Percentiles rank a stretch among this genome's conserved stretches.
Evolutionary conservation across 495 filamentous ascomycete species (phyloP).

Genomic region (Lasiosphaeria miniovina): DNA sequence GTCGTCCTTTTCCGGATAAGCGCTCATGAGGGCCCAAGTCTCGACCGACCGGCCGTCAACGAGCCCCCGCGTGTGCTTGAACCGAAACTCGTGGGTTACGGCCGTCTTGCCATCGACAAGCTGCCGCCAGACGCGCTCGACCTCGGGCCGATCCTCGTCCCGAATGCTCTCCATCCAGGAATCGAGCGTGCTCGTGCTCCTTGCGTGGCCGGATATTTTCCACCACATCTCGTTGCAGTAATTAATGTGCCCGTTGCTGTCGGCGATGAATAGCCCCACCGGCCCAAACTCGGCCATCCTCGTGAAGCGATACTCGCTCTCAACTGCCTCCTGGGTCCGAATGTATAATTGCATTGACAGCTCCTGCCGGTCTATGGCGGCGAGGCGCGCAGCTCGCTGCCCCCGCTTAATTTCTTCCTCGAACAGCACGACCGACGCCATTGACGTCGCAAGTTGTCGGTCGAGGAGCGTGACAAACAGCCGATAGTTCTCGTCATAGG

Average conservation of each 20-base stretch:
- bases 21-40: slow-evolving; percentile 69
- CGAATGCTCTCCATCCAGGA: slow-evolving; percentile 66
- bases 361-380: slow-evolving; percentile 62
- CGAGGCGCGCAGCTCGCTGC: slow-evolving; percentile 61
- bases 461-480: slow-evolving; percentile 68
- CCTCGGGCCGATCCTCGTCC: slow-evolving; percentile 54
- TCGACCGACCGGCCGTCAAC: slow-evolving; percentile 56
- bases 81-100: slow-evolving; percentile 64
- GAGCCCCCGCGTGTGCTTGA: slow-evolving; percentile 59
- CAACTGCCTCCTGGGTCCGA: slow-evolving; percentile 63
- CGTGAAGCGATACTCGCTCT: slow-evolving; percentile 70
- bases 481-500: slow-evolving; percentile 67
- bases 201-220: slow-evolving; percentile 59
- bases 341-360: slow-evolving; percentile 64
- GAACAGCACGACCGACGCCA: slow-evolving; percentile 69
- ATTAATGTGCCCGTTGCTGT: slow-evolving; percentile 57
- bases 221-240: slow-evolving; percentile 74
- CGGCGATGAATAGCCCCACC: slow-evolving; percentile 70
- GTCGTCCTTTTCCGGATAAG: slow-evolving; percentile 61
- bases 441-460: slow-evolving; percentile 65
- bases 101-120: slow-evolving; percentile 54
- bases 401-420: slow-evolving; percentile 71
- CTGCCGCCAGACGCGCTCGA: slow-evolving; percentile 55
- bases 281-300: slow-evolving; percentile 72
- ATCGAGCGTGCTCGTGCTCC: slow-evolving; percentile 45